These are phyloP conservation scores for Coelastrella sp. DNA, from an alignment of 139 green algal genomes.

Conservation along the genomic window DNA sequence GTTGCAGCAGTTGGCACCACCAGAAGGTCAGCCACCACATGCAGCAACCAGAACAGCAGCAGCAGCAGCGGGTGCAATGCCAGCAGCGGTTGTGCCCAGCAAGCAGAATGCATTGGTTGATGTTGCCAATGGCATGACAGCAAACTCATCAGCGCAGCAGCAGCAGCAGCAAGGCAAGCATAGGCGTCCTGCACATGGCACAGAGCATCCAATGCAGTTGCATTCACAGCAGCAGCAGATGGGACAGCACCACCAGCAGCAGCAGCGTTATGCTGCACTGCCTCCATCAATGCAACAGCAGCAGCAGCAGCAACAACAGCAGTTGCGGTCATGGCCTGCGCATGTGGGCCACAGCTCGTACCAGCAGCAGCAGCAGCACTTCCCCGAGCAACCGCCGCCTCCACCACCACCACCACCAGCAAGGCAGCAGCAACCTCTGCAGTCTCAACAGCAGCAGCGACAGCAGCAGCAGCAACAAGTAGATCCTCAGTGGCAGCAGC, in stretches of 20 bases:
- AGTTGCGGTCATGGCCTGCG: no score
- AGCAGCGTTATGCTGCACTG: background rate
- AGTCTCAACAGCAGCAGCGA: conserved; percentile 16
- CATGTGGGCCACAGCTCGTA: no score
- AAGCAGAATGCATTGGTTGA: conserved; percentile 1
- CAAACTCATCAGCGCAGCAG: background rate
- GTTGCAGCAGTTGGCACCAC: background rate
- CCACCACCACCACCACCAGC: background rate
- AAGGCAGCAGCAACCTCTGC: background rate
- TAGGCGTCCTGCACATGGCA: background rate
- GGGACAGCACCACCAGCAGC: conserved; percentile 21
- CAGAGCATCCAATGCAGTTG: conserved; percentile 6
- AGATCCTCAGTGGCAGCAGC: background rate
- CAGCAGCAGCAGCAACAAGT: background rate
- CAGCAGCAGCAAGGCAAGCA: conserved; percentile 4
- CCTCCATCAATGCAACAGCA: background rate
- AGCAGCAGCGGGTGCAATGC: background rate
- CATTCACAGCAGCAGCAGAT: background rate
- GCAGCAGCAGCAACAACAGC: background rate
- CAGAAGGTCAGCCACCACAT: background rate
- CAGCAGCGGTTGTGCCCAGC: background rate
- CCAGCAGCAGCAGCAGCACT: background rate
- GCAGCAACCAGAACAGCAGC: background rate
- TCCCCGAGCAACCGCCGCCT: background rate
- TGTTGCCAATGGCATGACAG: conserved; percentile 4